phyloP scores from a whole-genome alignment of 2,329 filamentous ascomycete genomes.

The Ophiostoma triangulosporum region DNA sequence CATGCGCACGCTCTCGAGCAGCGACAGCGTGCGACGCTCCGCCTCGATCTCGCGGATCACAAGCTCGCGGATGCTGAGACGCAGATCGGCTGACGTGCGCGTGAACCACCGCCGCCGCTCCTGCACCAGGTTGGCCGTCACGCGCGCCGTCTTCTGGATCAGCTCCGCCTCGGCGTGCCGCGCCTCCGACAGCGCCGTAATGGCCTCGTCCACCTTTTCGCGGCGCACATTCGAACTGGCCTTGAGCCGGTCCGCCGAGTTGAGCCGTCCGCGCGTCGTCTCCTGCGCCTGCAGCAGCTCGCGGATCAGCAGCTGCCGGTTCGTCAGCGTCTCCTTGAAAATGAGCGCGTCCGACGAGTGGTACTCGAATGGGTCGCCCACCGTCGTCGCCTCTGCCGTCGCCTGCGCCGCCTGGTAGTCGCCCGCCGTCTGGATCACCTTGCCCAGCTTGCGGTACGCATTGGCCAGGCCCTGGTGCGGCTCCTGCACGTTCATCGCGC shows the following conservation, averaged over 20 bases:
- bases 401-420: constrained; percentile 95
- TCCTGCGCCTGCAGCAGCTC: constrained; percentile 89
- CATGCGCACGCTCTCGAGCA: constrained; percentile 83
- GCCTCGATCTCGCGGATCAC: constrained; percentile 91
- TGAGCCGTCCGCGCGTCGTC: constrained; percentile 64
- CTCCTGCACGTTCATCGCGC: constrained; percentile 77
- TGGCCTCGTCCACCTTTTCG: constrained; percentile 98
- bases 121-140: constrained; percentile 75
- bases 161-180: constrained; percentile 69
- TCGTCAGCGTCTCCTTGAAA: constrained; percentile 95
- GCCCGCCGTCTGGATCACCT: constrained; percentile 81
- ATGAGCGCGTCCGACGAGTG: constrained; percentile 94
- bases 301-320: constrained; percentile 88
- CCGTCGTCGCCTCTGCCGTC: constrained; percentile 86
- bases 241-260: constrained; percentile 79
- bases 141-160: constrained; percentile 71
- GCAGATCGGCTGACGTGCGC: constrained; percentile 71
- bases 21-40: constrained; percentile 79
- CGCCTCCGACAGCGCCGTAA: constrained; percentile 77
- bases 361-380: constrained; percentile 87
- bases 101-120: constrained; percentile 88
- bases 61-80: constrained; percentile 76
- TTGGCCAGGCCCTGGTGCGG: constrained; percentile 76
- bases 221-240: constrained; percentile 72
- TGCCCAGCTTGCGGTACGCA: constrained; percentile 89